Conservation (phyloP, 2,329 filamentous ascomycete species). For the Nigrospora osmanthi region DNA sequence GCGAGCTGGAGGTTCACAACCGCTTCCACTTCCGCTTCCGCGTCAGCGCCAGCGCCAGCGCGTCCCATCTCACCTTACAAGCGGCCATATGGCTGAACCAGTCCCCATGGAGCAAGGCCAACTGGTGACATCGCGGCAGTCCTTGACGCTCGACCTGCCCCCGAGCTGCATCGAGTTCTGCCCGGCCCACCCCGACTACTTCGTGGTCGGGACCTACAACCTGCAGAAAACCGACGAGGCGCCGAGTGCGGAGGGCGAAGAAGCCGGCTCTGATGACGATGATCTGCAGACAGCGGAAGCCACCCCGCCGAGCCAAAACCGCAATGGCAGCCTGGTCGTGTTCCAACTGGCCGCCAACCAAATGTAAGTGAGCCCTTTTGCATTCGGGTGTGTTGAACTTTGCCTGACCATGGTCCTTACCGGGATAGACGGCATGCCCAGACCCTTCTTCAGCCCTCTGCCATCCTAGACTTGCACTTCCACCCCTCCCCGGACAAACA, state of each 20-base stretch:
- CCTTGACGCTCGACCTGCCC: constrained; percentile 54
- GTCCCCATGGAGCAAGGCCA: constrained; percentile 10
- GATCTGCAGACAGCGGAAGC: constrained; percentile 11
- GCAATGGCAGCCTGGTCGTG: constrained; percentile 67
- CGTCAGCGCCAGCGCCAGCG: no score
- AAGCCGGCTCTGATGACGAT: constrained; percentile 10
- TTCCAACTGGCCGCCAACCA: constrained; percentile 45
- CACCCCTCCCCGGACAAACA: constrained; percentile 38
- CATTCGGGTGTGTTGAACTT: neutral
- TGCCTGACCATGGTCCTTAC: constrained; percentile 8
- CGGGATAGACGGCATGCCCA: constrained; percentile 44
- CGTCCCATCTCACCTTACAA: neutral
- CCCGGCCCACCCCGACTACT: constrained; percentile 50
- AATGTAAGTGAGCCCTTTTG: constrained; percentile 52
- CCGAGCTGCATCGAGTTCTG: constrained; percentile 76
- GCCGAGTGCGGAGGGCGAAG: constrained; percentile 9
- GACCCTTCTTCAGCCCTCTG: constrained; percentile 57
- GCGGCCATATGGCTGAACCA: neutral
- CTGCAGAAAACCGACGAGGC: constrained; percentile 44
- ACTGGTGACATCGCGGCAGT: constrained; percentile 33
- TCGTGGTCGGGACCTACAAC: constrained; percentile 81
- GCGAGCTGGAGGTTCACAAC: no score
- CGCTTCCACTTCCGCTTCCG: no score
- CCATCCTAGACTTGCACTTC: constrained; percentile 82
- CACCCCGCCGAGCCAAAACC: constrained; percentile 43